These are phyloP conservation scores for Exophiala xenobiotica DNA, from an alignment of 2,329 filamentous ascomycete genomes.

Conservation along the genomic window DNA sequence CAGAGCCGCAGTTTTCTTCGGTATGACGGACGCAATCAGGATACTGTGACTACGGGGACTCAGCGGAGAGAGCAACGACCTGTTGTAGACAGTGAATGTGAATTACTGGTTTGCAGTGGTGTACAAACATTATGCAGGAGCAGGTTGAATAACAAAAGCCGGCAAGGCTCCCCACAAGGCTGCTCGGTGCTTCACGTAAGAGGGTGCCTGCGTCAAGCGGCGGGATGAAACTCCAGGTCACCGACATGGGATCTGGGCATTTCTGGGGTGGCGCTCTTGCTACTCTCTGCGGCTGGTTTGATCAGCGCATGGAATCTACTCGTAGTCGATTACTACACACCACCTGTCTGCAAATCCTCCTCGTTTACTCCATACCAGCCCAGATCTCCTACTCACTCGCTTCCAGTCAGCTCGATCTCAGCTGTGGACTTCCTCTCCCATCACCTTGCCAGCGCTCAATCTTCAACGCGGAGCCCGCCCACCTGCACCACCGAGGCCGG, in stretches of 20 bases:
- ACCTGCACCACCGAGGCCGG: no score
- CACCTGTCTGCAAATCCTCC: neutral
- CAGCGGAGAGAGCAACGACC: no score
- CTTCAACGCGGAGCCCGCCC: no score
- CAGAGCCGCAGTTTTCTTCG: no score
- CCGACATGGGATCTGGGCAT: neutral
- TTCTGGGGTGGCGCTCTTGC: constrained; percentile 3
- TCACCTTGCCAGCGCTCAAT: no score
- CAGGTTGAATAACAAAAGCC: no score
- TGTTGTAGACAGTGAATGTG: no score
- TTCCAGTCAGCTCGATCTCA: neutral
- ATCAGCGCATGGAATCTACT: neutral
- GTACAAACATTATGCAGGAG: no score
- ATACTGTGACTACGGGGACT: no score
- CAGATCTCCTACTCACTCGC: neutral
- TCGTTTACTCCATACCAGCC: neutral
- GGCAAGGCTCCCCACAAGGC: neutral
- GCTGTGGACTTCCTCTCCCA: neutral
- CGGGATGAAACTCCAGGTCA: neutral
- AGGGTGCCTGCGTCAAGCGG: neutral
- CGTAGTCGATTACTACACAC: neutral
- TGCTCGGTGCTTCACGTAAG: neutral
- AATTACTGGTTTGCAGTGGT: no score
- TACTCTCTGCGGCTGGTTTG: neutral
- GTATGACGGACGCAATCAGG: no score